A percentile compares a stretch with the other conserved stretches of the same genome.
phyloP scores from a whole-genome alignment of 257 asterid species.

The Solanum bukasovii region DNA sequence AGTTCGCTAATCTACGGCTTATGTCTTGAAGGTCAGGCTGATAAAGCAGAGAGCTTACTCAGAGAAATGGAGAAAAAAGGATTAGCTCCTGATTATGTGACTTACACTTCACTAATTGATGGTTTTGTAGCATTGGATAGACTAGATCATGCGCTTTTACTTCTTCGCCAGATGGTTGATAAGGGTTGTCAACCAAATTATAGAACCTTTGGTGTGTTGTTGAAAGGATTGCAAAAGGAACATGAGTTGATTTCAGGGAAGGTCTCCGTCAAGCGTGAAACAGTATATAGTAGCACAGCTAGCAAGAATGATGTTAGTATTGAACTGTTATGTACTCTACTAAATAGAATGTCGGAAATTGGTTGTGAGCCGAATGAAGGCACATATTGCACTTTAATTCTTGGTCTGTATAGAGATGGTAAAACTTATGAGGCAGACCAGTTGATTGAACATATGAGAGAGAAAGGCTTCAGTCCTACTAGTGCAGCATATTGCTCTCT shows the following conservation, averaged over 20 bases:
- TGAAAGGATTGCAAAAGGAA: slow-evolving; percentile 63
- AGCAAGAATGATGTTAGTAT: slow-evolving; percentile 24
- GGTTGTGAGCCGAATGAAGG: slow-evolving; percentile 50
- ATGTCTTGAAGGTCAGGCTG: slow-evolving; percentile 58
- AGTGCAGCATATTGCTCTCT: slow-evolving; percentile 58
- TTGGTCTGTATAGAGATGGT: slow-evolving; percentile 54
- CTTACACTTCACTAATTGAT: slow-evolving; percentile 68
- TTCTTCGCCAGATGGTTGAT: slow-evolving; percentile 50
- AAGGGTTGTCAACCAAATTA: slow-evolving; percentile 69
- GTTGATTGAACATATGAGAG: slow-evolving; percentile 55
- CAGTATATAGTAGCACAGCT: slow-evolving; percentile 14
- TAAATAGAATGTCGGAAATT: slow-evolving; percentile 56
- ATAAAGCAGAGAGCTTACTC: slow-evolving; percentile 52
- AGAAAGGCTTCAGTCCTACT: slow-evolving; percentile 59
- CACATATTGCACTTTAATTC: slow-evolving; percentile 46
- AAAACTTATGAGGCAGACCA: slow-evolving; percentile 61
- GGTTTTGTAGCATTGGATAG: slow-evolving; percentile 61
- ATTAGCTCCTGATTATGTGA: slow-evolving; percentile 60
- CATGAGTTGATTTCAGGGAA: slow-evolving; percentile 24
- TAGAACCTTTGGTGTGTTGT: slow-evolving; percentile 50
- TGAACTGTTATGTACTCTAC: slow-evolving; percentile 32
- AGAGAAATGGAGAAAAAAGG: slow-evolving; percentile 50
- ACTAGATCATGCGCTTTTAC: slow-evolving; percentile 51
- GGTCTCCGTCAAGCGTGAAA: slow-evolving; percentile 27
- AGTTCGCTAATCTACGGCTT: slow-evolving; percentile 68